Conservation (phyloP, 2,329 filamentous ascomycete species). For the Teratosphaeria nubilosa region DNA sequence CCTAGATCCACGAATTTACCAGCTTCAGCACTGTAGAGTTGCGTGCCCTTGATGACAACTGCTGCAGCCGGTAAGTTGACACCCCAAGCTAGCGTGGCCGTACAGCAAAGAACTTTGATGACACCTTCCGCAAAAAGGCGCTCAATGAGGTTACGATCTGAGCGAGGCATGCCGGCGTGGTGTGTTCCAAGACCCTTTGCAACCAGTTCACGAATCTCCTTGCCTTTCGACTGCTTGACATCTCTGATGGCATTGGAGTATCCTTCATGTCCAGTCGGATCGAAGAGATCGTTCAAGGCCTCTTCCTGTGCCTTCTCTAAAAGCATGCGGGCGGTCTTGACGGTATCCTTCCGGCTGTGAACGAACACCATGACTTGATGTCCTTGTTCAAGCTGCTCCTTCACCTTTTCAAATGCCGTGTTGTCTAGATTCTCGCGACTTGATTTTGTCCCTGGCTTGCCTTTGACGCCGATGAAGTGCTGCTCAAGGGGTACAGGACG, state of each 20-base stretch:
- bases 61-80: constrained; percentile 95
- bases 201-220: constrained; percentile 79
- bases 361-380: constrained; percentile 99
- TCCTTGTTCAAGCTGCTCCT: constrained; percentile 79
- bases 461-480: constrained; percentile 93
- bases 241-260: constrained; percentile 74
- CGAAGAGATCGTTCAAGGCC: constrained; percentile 69
- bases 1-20: constrained; percentile 95
- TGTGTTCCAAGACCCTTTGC: constrained; percentile 89
- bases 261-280: constrained; percentile 65
- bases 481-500: constrained; percentile 92
- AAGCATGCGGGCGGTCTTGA: constrained; percentile 75
- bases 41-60: constrained; percentile 95
- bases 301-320: constrained; percentile 79
- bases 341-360: constrained; percentile 88
- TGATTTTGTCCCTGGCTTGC: constrained; percentile 70
- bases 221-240: constrained; percentile 74
- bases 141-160: constrained; percentile 93
- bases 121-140: constrained; percentile 81
- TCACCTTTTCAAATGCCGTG: constrained; percentile 86
- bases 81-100: constrained; percentile 94
- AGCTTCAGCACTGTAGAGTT: constrained; percentile 91
- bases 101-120: constrained; percentile 96
- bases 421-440: constrained; percentile 83
- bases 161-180: constrained; percentile 90